Evolutionary conservation across 1,139 yeast genomes (phyloP), one percentile per base, ranked within the genome.

Genomic region (Yamadazyma diddensiae): DNA sequence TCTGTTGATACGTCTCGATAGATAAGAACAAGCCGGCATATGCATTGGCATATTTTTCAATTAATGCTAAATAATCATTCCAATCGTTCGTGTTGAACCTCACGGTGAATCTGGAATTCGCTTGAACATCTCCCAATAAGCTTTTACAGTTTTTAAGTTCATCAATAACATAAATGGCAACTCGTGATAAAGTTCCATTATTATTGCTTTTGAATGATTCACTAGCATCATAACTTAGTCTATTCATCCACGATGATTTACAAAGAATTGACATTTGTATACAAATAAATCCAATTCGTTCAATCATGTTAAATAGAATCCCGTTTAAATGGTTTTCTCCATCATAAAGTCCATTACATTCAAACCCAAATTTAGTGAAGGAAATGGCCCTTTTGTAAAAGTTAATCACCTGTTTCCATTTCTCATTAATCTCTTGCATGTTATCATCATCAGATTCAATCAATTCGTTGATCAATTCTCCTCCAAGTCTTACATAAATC

Each of bases 21-120:
- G 73, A 52, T 14, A 68, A 52, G 38, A 68, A 70, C 25, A 65
- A 45, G 0, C 70, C 74, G 21, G 73, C 66, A 36, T 68, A 67
- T 0, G 72, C 72, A 14, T 52, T 46, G 4, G 63, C 53, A 44
- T 69, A 70, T 30, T 58, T 62, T 29, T 58, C 58, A 23, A 64
- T 47, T 3, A 68, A 36, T 2, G 31, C 31, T 28, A 69, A 46
- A 39, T 68, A 69, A 6, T 54, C 54, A 1, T 30, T n/a, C 74
- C 74, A 69, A 21, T 50, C 42, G n/a, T 15, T 13, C 3, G 34
- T 30, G 17, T 43, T 33, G 8, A 41, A 17, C 4, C 12, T 4
- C 1, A 48, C 37, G 20, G 42, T 41, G 57, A 43, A 13, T 31
- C 37, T 9, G n/a, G 28, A 17, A 21, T 30, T 35, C 8, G 33